Evolutionary conservation across 2,329 filamentous ascomycete species (phyloP), one percentile per base, ranked within the genome.

Genomic region (Apiospora hydei): DNA sequence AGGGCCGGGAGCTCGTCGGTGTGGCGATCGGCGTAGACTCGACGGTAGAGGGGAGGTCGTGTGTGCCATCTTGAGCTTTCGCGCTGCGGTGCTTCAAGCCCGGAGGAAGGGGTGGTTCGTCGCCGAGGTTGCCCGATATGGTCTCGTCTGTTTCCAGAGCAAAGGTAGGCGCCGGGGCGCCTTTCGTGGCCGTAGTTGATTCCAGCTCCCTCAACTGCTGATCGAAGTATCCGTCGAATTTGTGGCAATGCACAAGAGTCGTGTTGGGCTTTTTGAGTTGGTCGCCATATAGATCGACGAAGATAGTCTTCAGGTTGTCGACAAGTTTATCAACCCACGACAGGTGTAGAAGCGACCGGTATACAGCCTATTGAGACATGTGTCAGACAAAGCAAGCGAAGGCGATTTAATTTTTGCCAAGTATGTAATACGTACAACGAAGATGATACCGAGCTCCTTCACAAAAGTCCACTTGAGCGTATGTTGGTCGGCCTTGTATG

Each of bases 241-340:
- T 88, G 70, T 86, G 81, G 83, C 95, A 98, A 80, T 95, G 90
- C 72, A 96, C 87, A 30, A 93, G 87, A 70, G 93, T 94, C 14
- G 91, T 93, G 80, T 96, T 90, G 38, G 93, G 90, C 77, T 93
- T 93, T 81, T 91, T 95, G 71, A 99, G 85, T 82, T 98, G 93
- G 72, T 96, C 92, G 76, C 92, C 93, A 81, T 98, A 99, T 41
- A 98, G 88, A 75, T 95, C 93, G 76, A 96, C 88, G 80, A 98
- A 99, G 46, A 99, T 91, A 13, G 93, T 95, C 81, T 92, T 94
- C 78, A 98, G 94, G 79, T 98, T 97, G 80, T 98, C 96, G 76
- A 99, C 91, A 67, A 99, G 91, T 82, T 96, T 95, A 83, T 99
- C 96, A 75, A 98, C 94, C 96, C 97, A 99, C 16, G 94, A 95